phyloP scores from a whole-genome alignment of 305 asterid species.

The Lippia alba region DNA sequence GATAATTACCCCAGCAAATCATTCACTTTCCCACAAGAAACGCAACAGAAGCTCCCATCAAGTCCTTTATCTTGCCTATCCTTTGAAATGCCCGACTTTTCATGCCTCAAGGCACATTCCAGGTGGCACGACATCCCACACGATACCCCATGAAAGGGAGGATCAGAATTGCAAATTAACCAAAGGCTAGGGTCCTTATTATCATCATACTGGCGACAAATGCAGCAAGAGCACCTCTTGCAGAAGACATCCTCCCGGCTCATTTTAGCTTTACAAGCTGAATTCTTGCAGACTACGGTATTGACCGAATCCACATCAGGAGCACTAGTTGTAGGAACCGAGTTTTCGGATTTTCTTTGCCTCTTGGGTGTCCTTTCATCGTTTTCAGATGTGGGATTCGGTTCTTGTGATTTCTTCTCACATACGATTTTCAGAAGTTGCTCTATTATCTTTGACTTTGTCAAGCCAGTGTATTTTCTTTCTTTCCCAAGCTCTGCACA shows the following conservation, averaged over 20 bases:
- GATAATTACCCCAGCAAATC: slow-evolving; percentile 75
- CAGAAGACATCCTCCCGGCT: slow-evolving; percentile 60
- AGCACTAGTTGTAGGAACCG: slow-evolving; percentile 36
- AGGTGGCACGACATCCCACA: slow-evolving; percentile 97
- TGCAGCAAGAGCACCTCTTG: slow-evolving; percentile 98
- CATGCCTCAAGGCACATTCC: slow-evolving; percentile 79
- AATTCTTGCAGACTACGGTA: slow-evolving; percentile 67
- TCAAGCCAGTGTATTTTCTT: slow-evolving; percentile 91
- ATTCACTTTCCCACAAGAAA: slow-evolving; percentile 83
- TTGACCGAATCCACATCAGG: slow-evolving; percentile 42
- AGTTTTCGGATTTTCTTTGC: slow-evolving; percentile 69
- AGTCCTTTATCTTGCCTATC: slow-evolving; percentile 56
- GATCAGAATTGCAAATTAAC: slow-evolving; percentile 86
- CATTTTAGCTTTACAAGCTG: slow-evolving; percentile 87
- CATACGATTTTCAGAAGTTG: slow-evolving; percentile 70
- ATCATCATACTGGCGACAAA: slow-evolving; percentile 82
- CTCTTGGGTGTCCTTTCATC: slow-evolving; percentile 68
- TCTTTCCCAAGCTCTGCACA: slow-evolving; percentile 95
- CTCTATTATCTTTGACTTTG: slow-evolving; percentile 83
- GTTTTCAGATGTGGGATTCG: slow-evolving; percentile 54
- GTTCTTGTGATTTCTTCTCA: slow-evolving; percentile 61
- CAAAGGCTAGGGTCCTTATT: slow-evolving; percentile 96
- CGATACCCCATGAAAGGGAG: slow-evolving; percentile 71
- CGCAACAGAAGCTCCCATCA: slow-evolving; percentile 82
- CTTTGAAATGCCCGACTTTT: slow-evolving; percentile 64